Evolutionary conservation across 108 stramenopile species (phyloP), one percentile per base, ranked within the genome.

Genomic region (Cyclotella distinguenda): DNA sequence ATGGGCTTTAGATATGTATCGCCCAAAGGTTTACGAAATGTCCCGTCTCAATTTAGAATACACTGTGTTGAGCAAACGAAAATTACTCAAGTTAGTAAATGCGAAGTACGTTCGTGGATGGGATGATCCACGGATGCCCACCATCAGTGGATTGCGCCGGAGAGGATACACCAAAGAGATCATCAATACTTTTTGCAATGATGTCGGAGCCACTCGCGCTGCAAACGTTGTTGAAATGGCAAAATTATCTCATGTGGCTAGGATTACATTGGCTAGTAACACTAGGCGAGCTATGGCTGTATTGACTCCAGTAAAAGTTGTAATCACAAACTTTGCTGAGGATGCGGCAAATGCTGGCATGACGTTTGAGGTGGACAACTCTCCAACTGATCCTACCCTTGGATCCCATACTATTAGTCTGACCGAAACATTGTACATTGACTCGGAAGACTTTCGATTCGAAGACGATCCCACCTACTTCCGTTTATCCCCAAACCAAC

Each of bases 51-150:
- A 98, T 55, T 74, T 97, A 47, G 80, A 91, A 47, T 91, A 94
- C 80, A 97, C 95, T 3, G 96, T 98, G 21, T 82, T 99, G 40
- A 93, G 90, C 42, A 99, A 99, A 78, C 86, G 99, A 30, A 86
- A 93, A 62, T 82, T 99, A 25, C 77, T 97, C 60, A 97, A 97
- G 68, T 83, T 99, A 32, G 97, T 99, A 4, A 74, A 88, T 55
- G 68, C 60, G 13, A 60, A 82, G 0, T 54, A 68, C 48, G 95
- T 97, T 5, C 68, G 87, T 15, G 98, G 97, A 27, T 99, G 99
- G 99, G 90, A 97, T 70, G 99, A 99, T 82, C 97, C 97, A 21
- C 88, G 99, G 21, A 98, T 99, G 97, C 97, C 98, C 26, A 98
- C 99, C 21, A 80, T 97, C 52, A 86, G 88, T 48, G 97, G 99